Base-by-base conservation (phyloP, 1,284 basidiomycete species). In the Leccinum fuscescens region DNA sequence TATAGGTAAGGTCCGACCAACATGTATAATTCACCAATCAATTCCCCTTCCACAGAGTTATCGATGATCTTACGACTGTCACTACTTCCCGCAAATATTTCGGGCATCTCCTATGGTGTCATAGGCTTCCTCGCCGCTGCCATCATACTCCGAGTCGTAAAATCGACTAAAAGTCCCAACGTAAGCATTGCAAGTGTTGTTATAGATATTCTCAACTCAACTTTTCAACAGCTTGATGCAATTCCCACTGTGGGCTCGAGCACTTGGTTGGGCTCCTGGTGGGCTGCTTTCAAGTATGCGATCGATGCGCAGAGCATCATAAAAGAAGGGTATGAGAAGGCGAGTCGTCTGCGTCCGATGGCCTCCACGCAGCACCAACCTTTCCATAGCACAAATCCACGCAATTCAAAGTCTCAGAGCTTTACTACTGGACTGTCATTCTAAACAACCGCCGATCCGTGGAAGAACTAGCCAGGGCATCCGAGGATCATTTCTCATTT, bases 401-500 rank as follows among this genome's bases (percentile, higher is more conserved):
- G 0, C 66, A 70, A 3, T 83, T 82, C 74, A 81, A 79, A 60
- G 62, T 84, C 1, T 69, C 80, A 0, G 67, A 72, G 1, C 60
- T 75, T 3, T 67, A 69, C 29, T 64, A 66, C 39, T 83, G 81
- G 82, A 58, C 73, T 0, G 72, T 84, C 15, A 44, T 83, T 22
- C 60, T 80, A 1, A 75, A 65, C 27, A 75, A 69, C 4, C 69
- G 62, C 0, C 64, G 70, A 24, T 64, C 75, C 20, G 64, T 80
- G 4, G 77, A 80, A 3, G 81, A 84, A 48, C 51, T 83, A 67
- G 31, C 74, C 2, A 77, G 67, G 35, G 75, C 76, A 1, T 67
- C 74, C 0, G 78, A 79, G n/a, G 75, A 78, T n/a, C 63, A 69
- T 4, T 58, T 82, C 7, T 81, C 78, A 0, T 72, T 77, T 37